These are phyloP conservation scores for Floccularia luteovirens DNA, from an alignment of 768 basidiomycete genomes.

Conservation along the genomic window DNA sequence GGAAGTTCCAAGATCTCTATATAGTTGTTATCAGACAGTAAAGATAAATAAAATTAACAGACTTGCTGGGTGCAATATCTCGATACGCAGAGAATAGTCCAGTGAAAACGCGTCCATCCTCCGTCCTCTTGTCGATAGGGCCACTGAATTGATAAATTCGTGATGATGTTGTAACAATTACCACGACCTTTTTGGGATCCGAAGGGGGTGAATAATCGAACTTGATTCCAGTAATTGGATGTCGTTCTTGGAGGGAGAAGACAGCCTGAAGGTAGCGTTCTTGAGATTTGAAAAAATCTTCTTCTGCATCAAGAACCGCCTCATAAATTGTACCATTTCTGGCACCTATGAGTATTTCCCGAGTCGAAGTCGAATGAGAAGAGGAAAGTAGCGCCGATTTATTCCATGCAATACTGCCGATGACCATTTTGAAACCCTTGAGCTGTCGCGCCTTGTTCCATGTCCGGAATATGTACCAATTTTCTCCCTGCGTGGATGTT, in stretches of 20 bases:
- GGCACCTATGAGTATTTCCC: constrained; percentile 83
- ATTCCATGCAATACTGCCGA: constrained; percentile 93
- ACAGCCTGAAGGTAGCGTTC: constrained; percentile 72
- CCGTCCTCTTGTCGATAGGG: constrained; percentile 51
- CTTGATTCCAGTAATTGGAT: constrained; percentile 78
- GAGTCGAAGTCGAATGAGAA: constrained; percentile 63
- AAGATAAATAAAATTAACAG: constrained; percentile 13
- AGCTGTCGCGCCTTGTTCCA: constrained; percentile 81
- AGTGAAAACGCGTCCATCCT: constrained; percentile 75
- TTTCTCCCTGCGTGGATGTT: constrained; percentile 84
- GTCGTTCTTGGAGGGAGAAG: constrained; percentile 72
- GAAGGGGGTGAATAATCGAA: constrained; percentile 69
- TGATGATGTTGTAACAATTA: constrained; percentile 79
- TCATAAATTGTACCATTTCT: constrained; percentile 84
- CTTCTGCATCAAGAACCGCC: constrained; percentile 82
- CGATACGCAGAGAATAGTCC: constrained; percentile 66
- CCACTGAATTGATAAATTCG: constrained; percentile 91
- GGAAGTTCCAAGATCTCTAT: constrained; percentile 89
- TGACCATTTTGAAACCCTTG: constrained; percentile 76
- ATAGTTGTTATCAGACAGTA: constrained; percentile 9
- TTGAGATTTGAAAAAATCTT: constrained; percentile 87
- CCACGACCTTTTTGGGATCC: constrained; percentile 55
- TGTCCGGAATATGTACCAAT: constrained; percentile 80
- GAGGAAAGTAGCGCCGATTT: constrained; percentile 57
- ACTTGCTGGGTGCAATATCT: constrained; percentile 82